A percentile compares a stretch with the other conserved stretches of the same genome.
Conservation (phyloP, 495 filamentous ascomycete species). For the Parathielavia appendiculata region DNA sequence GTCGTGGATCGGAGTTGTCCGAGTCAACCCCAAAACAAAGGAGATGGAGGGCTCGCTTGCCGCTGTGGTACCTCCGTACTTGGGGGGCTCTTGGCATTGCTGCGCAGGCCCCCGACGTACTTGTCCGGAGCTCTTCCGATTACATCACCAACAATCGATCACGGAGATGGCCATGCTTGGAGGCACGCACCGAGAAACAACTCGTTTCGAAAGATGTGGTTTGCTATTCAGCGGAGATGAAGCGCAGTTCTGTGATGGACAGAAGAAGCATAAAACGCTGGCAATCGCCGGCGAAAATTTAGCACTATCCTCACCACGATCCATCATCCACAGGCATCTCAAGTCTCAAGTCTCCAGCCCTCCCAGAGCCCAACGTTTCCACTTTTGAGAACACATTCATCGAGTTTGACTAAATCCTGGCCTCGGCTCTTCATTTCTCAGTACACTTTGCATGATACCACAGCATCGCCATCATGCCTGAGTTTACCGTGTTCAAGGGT, state of each 20-base stretch:
- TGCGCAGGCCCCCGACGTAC: too few relatives aligned
- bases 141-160: background rate
- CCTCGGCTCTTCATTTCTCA: background rate
- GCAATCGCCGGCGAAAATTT: background rate
- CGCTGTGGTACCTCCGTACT: too few relatives aligned
- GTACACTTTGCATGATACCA: background rate
- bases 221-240: background rate
- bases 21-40: background rate
- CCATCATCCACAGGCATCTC: background rate
- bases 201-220: background rate
- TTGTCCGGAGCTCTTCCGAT: background rate
- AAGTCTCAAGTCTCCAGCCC: background rate
- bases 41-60: background rate
- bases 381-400: background rate
- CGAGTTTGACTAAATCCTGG: background rate
- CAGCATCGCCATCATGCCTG: background rate
- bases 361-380: background rate
- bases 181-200: background rate
- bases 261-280: background rate
- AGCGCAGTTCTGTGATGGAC: background rate
- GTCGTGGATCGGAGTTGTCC: background rate
- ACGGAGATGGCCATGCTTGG: background rate
- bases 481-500: slow-evolving; percentile 5
- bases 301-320: background rate
- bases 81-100: too few relatives aligned